Percentiles rank a stretch among this genome's conserved stretches.
Evolutionary conservation across 108 stramenopile genomes (phyloP).

Genomic region (Craspedostauros australis): DNA sequence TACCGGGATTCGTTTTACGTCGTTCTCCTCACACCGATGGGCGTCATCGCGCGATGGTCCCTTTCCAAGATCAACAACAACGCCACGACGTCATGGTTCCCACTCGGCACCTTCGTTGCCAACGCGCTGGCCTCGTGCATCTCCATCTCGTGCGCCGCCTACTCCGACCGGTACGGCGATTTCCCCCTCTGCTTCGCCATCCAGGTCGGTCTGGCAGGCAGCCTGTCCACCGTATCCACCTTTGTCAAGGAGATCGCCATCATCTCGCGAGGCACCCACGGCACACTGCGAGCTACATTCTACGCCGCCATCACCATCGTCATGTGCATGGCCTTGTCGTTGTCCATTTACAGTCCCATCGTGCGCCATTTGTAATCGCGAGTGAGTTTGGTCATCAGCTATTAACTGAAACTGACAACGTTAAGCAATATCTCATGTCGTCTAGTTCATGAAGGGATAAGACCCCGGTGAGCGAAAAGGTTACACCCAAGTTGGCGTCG

Average conservation of each 20-base stretch:
- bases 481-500: no score
- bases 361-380: no score
- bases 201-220: conserved; percentile 57
- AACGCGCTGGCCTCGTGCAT: conserved; percentile 48
- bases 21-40: conserved; percentile 46
- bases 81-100: conserved; percentile 34
- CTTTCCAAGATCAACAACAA: conserved; percentile 42
- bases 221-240: conserved; percentile 73
- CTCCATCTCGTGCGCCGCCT: conserved; percentile 25
- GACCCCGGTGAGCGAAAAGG: no score
- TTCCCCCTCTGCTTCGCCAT: conserved; percentile 16
- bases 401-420: no score
- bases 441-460: no score
- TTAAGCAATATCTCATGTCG: no score
- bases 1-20: conserved; percentile 52
- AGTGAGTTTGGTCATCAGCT: no score
- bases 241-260: conserved; percentile 55
- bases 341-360: conserved; percentile 48
- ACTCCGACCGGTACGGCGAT: conserved; percentile 9
- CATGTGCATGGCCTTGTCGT: conserved; percentile 28
- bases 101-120: conserved; percentile 61
- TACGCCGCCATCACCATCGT: conserved; percentile 46
- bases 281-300: conserved; percentile 34
- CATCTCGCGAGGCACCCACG: conserved; percentile 25
- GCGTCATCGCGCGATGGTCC: conserved; percentile 55